phyloP scores from a whole-genome alignment of 2,329 filamentous ascomycete species.

The Alternaria gaisen region DNA sequence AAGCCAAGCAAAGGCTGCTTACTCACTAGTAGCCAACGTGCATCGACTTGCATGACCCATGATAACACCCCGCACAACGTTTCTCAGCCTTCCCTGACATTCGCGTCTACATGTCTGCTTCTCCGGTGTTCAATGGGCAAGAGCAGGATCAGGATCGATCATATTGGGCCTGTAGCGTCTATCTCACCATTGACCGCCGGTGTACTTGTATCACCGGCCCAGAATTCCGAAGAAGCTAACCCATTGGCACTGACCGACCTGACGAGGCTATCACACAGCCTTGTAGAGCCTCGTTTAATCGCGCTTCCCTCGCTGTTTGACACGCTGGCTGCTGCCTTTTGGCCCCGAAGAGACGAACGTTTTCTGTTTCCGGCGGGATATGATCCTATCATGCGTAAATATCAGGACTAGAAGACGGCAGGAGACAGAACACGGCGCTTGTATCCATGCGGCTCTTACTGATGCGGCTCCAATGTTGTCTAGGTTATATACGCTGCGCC shows the following conservation, averaged over 20 bases:
- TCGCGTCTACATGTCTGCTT: background rate
- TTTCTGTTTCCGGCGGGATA: conserved; percentile 3
- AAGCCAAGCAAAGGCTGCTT: background rate
- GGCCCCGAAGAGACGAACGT: background rate
- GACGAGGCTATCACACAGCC: conserved; percentile 6
- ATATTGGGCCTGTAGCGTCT: background rate
- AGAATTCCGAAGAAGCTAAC: conserved; percentile 6
- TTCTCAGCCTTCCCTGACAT: conserved; percentile 5
- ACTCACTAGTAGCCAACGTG: conserved; percentile 3
- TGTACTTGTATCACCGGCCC: background rate
- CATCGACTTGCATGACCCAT: conserved; percentile 3
- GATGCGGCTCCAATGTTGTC: background rate
- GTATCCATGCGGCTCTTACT: background rate
- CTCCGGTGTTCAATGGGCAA: background rate
- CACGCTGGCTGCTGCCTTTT: background rate
- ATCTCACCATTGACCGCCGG: conserved; percentile 5
- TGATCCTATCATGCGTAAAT: background rate
- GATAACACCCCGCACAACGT: background rate
- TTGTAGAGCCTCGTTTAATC: background rate
- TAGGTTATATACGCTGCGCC: background rate
- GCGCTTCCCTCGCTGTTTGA: background rate
- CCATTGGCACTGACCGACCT: conserved; percentile 14
- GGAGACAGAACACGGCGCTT: background rate
- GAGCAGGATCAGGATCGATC: background rate
- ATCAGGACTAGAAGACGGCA: background rate